These are phyloP conservation scores for Lepiota subincarnata DNA, from an alignment of 768 basidiomycete genomes.

Conservation along the genomic window DNA sequence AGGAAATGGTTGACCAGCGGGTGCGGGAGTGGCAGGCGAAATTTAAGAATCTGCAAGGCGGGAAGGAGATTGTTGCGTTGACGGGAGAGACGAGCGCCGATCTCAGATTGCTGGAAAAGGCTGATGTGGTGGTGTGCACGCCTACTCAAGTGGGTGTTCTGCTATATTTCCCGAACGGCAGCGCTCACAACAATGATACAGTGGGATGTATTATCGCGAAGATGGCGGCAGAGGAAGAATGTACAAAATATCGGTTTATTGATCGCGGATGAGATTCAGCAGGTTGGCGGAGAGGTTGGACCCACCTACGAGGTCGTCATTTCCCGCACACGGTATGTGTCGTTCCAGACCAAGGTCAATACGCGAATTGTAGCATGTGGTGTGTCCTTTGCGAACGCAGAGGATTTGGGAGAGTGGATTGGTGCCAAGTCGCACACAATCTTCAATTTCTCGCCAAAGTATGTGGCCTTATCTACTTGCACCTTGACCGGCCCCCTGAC, in stretches of 20 bases:
- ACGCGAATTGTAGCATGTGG: slow-evolving; percentile 94
- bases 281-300: slow-evolving; percentile 91
- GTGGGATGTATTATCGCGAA: slow-evolving; percentile 93
- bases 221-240: slow-evolving; percentile 97
- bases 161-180: slow-evolving; percentile 8
- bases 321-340: slow-evolving; percentile 94
- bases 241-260: slow-evolving; percentile 90
- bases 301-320: slow-evolving; percentile 96
- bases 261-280: slow-evolving; percentile 94
- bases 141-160: slow-evolving; percentile 67
- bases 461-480: slow-evolving; percentile 13
- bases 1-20: slow-evolving; percentile 93
- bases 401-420: slow-evolving; percentile 97
- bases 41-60: slow-evolving; percentile 78
- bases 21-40: slow-evolving; percentile 87
- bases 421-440: slow-evolving; percentile 90
- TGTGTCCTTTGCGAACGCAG: slow-evolving; percentile 92
- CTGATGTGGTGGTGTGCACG: slow-evolving; percentile 92
- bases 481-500: not conserved
- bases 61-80: slow-evolving; percentile 90
- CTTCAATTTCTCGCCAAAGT: slow-evolving; percentile 97
- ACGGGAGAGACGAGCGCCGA: slow-evolving; percentile 96
- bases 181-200: slow-evolving; percentile 23
- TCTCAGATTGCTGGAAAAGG: slow-evolving; percentile 82
- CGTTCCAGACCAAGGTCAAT: slow-evolving; percentile 87